These are phyloP conservation scores for Colletotrichum eleusines DNA, from an alignment of 2,329 filamentous ascomycete species.

Conservation along the genomic window DNA sequence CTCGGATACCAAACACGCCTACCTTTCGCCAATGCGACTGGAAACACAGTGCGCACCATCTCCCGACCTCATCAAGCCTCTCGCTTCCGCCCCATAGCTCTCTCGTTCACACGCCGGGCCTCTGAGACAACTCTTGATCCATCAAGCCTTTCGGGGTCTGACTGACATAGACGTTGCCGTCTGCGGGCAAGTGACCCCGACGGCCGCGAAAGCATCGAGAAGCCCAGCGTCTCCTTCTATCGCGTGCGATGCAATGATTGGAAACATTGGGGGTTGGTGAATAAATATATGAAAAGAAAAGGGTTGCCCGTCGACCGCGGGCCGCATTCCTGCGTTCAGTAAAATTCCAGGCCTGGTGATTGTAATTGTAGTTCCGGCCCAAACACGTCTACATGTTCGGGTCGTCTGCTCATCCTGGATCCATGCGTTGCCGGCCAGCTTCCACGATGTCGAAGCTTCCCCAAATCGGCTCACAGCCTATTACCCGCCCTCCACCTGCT, in stretches of 20 bases:
- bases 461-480: constrained; percentile 11
- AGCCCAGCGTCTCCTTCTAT: neutral
- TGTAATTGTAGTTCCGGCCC: constrained; percentile 7
- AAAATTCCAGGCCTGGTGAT: constrained; percentile 6
- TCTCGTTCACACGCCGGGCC: neutral
- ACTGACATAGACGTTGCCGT: too few relatives aligned
- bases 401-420: constrained; percentile 25
- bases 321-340: constrained; percentile 4
- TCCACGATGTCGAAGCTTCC: constrained; percentile 9
- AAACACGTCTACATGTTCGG: constrained; percentile 20
- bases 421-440: constrained; percentile 8
- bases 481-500: constrained; percentile 1
- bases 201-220: neutral
- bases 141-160: neutral
- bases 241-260: neutral
- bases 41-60: neutral
- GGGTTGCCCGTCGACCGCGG: neutral
- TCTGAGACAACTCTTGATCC: neutral
- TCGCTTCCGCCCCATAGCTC: neutral
- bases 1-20: constrained; percentile 42
- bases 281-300: neutral
- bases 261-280: neutral
- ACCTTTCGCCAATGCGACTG: constrained; percentile 21
- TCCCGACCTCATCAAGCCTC: neutral
- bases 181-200: neutral